A percentile compares a stretch with the other conserved stretches of the same genome.
phyloP scores from a whole-genome alignment of 345 rosid genomes.

The Geranium brycei region DNA sequence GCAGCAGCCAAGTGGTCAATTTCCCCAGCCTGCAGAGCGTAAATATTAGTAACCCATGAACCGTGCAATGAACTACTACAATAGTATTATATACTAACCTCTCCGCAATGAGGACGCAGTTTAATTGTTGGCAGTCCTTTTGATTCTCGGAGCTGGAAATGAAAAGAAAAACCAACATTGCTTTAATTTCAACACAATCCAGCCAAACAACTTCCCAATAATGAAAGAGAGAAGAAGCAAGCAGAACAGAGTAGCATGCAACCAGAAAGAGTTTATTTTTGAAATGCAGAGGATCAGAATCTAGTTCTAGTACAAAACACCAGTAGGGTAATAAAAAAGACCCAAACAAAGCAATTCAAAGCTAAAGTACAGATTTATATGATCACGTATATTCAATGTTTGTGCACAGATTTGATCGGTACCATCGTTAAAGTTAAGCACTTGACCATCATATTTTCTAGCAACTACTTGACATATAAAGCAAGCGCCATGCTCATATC shows the following conservation, averaged over 20 bases:
- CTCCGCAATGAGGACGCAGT: conserved; percentile 49
- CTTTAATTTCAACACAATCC: not conserved
- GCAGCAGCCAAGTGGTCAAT: conserved; percentile 99
- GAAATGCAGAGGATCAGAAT: too few species aligned
- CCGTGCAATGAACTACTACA: not conserved
- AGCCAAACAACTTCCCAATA: not conserved
- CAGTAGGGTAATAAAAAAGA: too few species aligned
- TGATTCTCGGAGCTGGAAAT: conserved; percentile 43
- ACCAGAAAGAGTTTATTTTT: too few species aligned
- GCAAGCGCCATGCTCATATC: not conserved
- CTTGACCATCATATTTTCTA: too few species aligned
- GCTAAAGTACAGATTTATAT: too few species aligned
- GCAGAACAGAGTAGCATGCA: too few species aligned
- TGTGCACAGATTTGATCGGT: too few species aligned
- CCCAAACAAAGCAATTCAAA: too few species aligned
- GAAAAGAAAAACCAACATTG: not conserved
- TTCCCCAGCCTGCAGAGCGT: conserved; percentile 72
- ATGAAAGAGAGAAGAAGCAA: not conserved
- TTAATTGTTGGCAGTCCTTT: conserved; percentile 46
- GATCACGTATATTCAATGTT: too few species aligned
- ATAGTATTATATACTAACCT: conserved; percentile 17
- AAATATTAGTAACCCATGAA: not conserved
- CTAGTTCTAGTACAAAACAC: too few species aligned
- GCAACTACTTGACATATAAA: too few species aligned
- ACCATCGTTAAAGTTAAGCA: too few species aligned